Percentiles rank a stretch among this genome's conserved stretches.
These are phyloP conservation scores for Xylaria multiplex DNA, from an alignment of 2,329 filamentous ascomycete genomes.

Conservation along the genomic window DNA sequence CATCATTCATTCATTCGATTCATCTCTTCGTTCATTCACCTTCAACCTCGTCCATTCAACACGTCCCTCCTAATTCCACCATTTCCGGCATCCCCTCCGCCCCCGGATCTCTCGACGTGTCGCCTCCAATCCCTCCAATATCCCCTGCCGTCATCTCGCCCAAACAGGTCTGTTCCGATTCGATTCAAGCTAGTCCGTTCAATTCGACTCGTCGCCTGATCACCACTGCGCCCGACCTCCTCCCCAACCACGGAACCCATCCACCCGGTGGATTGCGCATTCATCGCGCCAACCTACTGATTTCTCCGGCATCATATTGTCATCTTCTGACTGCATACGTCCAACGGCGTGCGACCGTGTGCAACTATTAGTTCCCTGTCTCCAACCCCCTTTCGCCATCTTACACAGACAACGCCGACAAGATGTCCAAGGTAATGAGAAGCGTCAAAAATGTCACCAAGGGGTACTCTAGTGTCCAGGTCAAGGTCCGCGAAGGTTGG, in stretches of 20 bases:
- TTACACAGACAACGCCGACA: conserved; percentile 48
- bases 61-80: conserved; percentile 3
- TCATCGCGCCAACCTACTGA: conserved; percentile 27
- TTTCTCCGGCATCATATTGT: not conserved
- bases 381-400: conserved; percentile 18
- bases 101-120: conserved; percentile 3
- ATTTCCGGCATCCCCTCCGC: conserved; percentile 1
- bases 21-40: conserved; percentile 23
- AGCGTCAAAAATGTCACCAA: conserved; percentile 99
- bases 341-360: conserved; percentile 27
- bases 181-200: conserved; percentile 11
- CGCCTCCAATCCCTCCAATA: conserved; percentile 9
- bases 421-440: conserved; percentile 96
- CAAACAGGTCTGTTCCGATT: conserved; percentile 13
- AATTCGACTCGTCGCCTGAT: conserved; percentile 25
- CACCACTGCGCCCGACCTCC: conserved; percentile 29
- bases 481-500: conserved; percentile 96
- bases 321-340: conserved; percentile 14
- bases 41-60: conserved; percentile 8
- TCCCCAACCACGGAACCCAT: conserved; percentile 22
- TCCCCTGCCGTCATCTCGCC: not conserved
- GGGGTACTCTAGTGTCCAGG: conserved; percentile 94
- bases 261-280: conserved; percentile 34
- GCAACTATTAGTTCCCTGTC: conserved; percentile 18
- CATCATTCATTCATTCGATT: conserved; percentile 26